These are phyloP conservation scores for Entelexis sorbosivorans DNA, from an alignment of 1,139 yeast genomes.

Conservation along the genomic window DNA sequence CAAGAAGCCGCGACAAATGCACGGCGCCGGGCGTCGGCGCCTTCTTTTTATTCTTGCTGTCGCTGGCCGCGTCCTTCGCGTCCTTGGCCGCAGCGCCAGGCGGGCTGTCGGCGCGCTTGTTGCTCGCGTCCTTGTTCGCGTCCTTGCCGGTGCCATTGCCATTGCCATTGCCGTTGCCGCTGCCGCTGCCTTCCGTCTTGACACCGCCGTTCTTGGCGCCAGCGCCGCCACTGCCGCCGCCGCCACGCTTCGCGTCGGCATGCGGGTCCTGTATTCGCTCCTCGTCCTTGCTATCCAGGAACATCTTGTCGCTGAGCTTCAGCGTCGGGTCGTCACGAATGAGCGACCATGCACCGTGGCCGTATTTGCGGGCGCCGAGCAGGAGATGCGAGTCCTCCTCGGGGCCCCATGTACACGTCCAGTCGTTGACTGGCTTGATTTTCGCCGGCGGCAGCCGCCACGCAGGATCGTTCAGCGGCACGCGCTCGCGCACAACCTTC, in stretches of 20 bases:
- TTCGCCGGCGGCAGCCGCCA: conserved; percentile 31
- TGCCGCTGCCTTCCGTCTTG: neutral
- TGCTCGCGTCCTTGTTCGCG: neutral
- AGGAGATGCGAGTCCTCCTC: conserved; percentile 79
- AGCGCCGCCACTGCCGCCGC: too few relatives aligned
- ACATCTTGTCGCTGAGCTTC: conserved; percentile 53
- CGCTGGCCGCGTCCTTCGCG: conserved; percentile 10
- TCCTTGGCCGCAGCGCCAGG: neutral
- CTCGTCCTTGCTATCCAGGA: conserved; percentile 23
- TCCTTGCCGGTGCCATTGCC: neutral
- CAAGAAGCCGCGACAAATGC: too few relatives aligned
- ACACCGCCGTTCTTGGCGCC: neutral
- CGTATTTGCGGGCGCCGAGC: conserved; percentile 82
- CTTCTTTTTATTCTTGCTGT: conserved; percentile 25
- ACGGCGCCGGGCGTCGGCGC: conserved; percentile 85
- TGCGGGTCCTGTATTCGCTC: conserved; percentile 11
- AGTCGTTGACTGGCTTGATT: conserved; percentile 77
- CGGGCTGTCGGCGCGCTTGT: neutral
- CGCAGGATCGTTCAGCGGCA: conserved; percentile 47
- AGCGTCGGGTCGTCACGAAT: conserved; percentile 91
- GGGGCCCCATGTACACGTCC: conserved; percentile 81
- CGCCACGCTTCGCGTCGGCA: neutral
- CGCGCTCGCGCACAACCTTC: conserved; percentile 47
- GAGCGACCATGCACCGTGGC: conserved; percentile 91
- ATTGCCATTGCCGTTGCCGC: neutral